Conservation (phyloP, 164 flowering plant genomes). For the Warburgia ugandensis region DNA sequence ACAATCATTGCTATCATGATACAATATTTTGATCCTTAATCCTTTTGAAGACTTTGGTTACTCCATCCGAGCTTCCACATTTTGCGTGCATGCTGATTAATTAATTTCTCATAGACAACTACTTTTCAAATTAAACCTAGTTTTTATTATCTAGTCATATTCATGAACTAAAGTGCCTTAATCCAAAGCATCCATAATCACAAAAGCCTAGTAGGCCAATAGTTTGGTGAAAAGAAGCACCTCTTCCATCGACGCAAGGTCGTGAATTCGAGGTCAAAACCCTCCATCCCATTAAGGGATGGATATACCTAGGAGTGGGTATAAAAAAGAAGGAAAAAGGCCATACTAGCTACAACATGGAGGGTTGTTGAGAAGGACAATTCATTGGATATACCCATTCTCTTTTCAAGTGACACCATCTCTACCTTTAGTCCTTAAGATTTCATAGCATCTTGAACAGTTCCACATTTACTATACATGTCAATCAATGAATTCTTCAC, state of each 20-base stretch:
- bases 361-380: constrained; percentile 27
- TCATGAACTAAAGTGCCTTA: constrained; percentile 43
- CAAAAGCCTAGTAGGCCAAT: too few species aligned
- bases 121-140: constrained; percentile 32
- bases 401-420: constrained; percentile 54
- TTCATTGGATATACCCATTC: constrained; percentile 33
- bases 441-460: constrained; percentile 28
- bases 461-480: constrained; percentile 19
- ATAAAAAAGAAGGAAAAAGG: too few species aligned
- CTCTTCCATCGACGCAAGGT: too few species aligned
- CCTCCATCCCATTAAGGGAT: too few species aligned
- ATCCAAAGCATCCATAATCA: too few species aligned
- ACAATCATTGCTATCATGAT: constrained; percentile 55
- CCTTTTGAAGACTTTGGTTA: constrained; percentile 30
- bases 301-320: too few species aligned
- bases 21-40: constrained; percentile 38
- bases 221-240: too few species aligned
- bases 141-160: constrained; percentile 41
- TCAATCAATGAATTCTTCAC: constrained; percentile 17
- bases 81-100: constrained; percentile 56
- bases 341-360: constrained; percentile 44
- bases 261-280: too few species aligned
- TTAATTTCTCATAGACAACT: constrained; percentile 33
- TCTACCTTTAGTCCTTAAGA: constrained; percentile 27
- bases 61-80: constrained; percentile 50